Percentiles rank a stretch among this genome's conserved stretches.
phyloP scores from a whole-genome alignment of 805 yeast genomes.

The Suhomyces xylopsoci region DNA sequence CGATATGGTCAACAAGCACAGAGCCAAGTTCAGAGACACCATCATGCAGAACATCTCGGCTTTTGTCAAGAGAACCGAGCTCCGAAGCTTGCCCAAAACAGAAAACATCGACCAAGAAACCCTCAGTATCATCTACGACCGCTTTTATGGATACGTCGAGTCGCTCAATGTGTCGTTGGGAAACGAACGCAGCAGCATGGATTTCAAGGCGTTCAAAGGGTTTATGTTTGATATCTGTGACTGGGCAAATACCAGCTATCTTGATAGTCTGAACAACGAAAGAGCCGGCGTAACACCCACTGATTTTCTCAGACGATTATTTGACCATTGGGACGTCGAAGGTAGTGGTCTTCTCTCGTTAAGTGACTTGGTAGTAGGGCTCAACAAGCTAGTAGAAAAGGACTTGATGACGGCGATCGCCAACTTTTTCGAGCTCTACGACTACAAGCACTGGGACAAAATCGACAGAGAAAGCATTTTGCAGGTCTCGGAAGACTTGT shows the following conservation, averaged over 20 bases:
- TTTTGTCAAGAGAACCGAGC: conserved; percentile 88
- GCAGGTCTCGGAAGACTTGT: conserved; percentile 80
- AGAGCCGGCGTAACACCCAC: conserved; percentile 12
- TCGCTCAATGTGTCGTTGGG: conserved; percentile 53
- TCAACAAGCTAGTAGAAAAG: conserved; percentile 62
- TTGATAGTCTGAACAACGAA: conserved; percentile 12
- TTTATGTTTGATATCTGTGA: conserved; percentile 80
- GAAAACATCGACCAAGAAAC: conserved; percentile 56
- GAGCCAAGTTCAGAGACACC: conserved; percentile 67
- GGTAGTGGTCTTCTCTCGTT: conserved; percentile 56
- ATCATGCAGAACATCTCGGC: conserved; percentile 84
- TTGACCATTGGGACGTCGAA: conserved; percentile 66
- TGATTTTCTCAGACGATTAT: conserved; percentile 59
- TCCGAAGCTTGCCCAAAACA: conserved; percentile 79
- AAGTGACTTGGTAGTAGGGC: conserved; percentile 67
- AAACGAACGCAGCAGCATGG: conserved; percentile 64
- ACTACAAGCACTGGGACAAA: conserved; percentile 52
- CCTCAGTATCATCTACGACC: conserved; percentile 73
- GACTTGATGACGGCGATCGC: conserved; percentile 80
- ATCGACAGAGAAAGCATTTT: conserved; percentile 78
- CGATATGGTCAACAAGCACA: conserved; percentile 62
- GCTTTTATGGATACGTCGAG: conserved; percentile 74
- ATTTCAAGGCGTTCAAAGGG: conserved; percentile 61
- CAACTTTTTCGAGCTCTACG: conserved; percentile 76
- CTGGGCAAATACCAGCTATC: conserved; percentile 47